Base-by-base conservation (phyloP, 768 basidiomycete species). In the Ramaria sp. region DNA sequence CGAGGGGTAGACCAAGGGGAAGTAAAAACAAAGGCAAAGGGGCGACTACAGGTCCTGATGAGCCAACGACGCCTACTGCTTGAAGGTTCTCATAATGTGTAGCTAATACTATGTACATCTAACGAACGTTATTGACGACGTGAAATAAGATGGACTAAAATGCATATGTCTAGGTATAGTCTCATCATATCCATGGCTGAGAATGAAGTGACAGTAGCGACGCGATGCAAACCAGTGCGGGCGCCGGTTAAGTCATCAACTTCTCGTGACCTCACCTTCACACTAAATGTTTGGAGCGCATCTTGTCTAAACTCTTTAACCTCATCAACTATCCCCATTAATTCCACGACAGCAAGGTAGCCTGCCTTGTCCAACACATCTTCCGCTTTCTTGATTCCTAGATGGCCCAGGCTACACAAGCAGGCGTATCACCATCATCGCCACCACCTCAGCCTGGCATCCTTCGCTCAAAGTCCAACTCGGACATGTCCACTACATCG, bases 1-100 rank as follows among this genome's bases (percentile, higher is more conserved):
- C 83, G 0, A 70, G 83, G 41, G 83, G 83, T 25, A 68, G 83
- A 8, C 83, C 83, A 32, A 82, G 81, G 61, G 84, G 84, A 1
- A 86, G 83, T 63, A 84, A 82, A 66, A 85, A 83, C 57, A 67
- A 61, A 27, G 34, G 28, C 27, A 56, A 56, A 41, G 16, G 45
- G 30, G 16, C 48, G 20, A 15, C 48, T 24, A 3, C 48, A 47
- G 45, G 45, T 25, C 24, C 45, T 30, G 48, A 22, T 18, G 48
- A 47, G 45, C 25, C 22, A 9, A 24, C 22, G 42, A 20, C 9
- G 10, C 25, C 45, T 47, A 24, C 45, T 1, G n/a, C 45, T 18
- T 47, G 45, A 47, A 20, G 7, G 32, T 8, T 34, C 13, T 34
- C 32, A 8, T 34, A 34, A 9, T 13, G 7, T 34, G 32, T 34